phyloP scores from a whole-genome alignment of 192 early-diverging fungal genomes.

The Coemansia sp. region DNA sequence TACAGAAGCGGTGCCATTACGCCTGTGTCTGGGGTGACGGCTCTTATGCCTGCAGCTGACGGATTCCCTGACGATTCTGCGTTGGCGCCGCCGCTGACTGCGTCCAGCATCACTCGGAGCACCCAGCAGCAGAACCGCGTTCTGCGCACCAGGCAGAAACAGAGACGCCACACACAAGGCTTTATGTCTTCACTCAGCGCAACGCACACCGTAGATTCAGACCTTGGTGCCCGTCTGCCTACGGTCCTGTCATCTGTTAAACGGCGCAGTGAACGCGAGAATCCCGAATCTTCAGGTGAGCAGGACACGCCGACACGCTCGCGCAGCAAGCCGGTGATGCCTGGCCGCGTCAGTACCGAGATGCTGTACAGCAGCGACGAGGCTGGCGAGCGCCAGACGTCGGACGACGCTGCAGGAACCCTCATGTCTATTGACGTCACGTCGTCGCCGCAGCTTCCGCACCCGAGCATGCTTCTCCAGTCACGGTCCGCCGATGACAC shows the following conservation, averaged over 20 bases:
- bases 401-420: neutral
- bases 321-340: too few species aligned
- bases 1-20: neutral
- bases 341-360: neutral
- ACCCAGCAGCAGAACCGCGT: neutral
- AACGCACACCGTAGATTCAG: too few species aligned
- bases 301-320: neutral
- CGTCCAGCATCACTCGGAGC: neutral
- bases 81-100: conserved; percentile 1
- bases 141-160: conserved; percentile 1
- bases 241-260: too few species aligned
- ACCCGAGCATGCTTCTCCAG: conserved; percentile 13
- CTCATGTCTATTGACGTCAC: neutral
- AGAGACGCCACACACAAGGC: conserved; percentile 9
- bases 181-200: neutral
- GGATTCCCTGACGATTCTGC: conserved; percentile 27
- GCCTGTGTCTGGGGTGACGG: neutral
- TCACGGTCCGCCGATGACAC: neutral
- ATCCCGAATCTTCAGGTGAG: neutral
- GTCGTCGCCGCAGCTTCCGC: conserved; percentile 13
- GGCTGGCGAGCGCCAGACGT: too few species aligned
- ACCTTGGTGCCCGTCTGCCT: too few species aligned
- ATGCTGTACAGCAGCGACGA: conserved; percentile 2
- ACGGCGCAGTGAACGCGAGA: neutral
- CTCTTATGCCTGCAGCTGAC: neutral